These are phyloP conservation scores for Pneumocystis murina DNA, from an alignment of 1,139 yeast species.

Conservation along the genomic window DNA sequence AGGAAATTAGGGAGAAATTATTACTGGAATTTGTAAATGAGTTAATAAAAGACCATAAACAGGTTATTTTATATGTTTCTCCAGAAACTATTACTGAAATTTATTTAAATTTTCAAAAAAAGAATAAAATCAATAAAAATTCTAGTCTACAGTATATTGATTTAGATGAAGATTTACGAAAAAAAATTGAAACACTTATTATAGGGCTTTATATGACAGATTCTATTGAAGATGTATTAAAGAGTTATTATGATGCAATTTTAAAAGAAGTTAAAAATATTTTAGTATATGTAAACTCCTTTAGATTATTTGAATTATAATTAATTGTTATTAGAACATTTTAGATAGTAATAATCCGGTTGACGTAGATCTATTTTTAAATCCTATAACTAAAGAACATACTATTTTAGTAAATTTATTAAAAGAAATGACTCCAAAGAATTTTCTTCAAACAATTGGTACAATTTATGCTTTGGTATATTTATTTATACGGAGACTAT, in stretches of 20 bases:
- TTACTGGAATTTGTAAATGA: neutral
- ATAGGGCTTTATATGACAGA: conserved; percentile 31
- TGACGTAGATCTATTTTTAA: neutral
- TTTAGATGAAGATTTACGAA: conserved; percentile 31
- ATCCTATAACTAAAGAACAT: conserved; percentile 20
- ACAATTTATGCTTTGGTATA: conserved; percentile 49
- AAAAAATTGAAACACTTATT: conserved; percentile 40
- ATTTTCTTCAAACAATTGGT: conserved; percentile 57
- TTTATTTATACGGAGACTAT: conserved; percentile 57
- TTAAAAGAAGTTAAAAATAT: conserved; percentile 57
- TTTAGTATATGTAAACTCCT: conserved; percentile 31
- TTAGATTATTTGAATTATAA: neutral
- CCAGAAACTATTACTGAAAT: neutral
- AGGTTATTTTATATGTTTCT: neutral
- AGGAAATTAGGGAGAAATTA: neutral
- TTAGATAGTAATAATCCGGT: conserved; percentile 32
- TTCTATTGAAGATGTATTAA: conserved; percentile 48
- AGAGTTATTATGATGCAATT: conserved; percentile 50
- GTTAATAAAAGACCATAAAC: neutral
- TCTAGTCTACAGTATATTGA: conserved; percentile 26
- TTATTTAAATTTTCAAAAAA: conserved; percentile 1
- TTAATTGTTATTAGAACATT: conserved; percentile 26
- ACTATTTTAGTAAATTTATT: conserved; percentile 37
- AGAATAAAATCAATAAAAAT: conserved; percentile 20
- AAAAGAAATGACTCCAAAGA: conserved; percentile 51